phyloP scores from a whole-genome alignment of 352 stramenopile species.

The Phytopythium aichiense region DNA sequence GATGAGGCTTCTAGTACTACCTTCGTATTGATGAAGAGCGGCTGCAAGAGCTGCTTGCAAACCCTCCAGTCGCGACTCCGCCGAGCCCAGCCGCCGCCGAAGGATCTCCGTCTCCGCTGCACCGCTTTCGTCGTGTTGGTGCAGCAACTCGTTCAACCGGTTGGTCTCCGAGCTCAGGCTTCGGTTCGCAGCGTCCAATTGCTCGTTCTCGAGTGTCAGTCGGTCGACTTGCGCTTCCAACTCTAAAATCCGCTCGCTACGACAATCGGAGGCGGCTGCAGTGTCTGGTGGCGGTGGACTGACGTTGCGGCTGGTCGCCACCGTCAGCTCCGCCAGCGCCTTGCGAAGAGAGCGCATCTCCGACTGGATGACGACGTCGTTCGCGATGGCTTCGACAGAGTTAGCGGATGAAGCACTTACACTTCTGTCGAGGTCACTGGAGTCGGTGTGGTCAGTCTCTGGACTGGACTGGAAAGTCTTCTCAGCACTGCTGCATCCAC shows the following conservation, averaged over 20 bases:
- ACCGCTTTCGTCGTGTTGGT: conserved; percentile 19
- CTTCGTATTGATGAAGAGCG: conserved; percentile 19
- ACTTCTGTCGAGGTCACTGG: background rate
- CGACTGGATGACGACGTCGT: conserved; percentile 41
- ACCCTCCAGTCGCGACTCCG: conserved; percentile 19
- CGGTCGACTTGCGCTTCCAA: conserved; percentile 22
- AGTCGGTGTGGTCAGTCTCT: background rate
- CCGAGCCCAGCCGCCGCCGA: conserved; percentile 25
- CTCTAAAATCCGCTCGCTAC: background rate
- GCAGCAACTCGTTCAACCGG: conserved; percentile 15
- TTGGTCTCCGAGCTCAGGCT: conserved; percentile 16
- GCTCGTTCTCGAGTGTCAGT: conserved; percentile 17
- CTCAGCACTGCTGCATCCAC: background rate
- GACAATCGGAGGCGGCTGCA: background rate
- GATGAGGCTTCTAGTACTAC: background rate
- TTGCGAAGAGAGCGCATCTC: conserved; percentile 44
- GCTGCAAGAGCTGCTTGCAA: conserved; percentile 25
- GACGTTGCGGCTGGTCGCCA: background rate
- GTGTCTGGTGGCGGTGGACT: too few species aligned
- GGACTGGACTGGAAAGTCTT: background rate
- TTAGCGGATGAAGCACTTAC: background rate
- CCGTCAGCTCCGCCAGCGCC: conserved; percentile 31
- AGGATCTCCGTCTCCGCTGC: conserved; percentile 58
- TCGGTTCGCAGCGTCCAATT: background rate
- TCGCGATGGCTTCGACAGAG: conserved; percentile 5